Base-by-base conservation (phyloP, 345 rosid species). In the Salix brachista region DNA sequence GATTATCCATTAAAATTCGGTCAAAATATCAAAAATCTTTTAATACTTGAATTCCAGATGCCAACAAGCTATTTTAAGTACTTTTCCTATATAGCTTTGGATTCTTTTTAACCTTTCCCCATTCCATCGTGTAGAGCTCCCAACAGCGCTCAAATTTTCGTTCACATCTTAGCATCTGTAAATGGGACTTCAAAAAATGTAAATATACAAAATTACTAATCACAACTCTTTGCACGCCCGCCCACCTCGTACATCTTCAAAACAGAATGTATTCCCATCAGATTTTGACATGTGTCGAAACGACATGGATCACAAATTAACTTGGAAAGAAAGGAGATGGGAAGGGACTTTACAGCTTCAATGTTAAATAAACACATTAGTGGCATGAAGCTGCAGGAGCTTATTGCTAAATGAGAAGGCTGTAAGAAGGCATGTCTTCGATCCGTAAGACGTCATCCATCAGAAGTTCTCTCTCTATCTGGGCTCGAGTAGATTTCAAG, bases 371-470 rank as follows among this genome's bases (percentile, higher is more conserved):
- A 58, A 58, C n/a, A 58, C 62, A 58, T n/a, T 14, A n/a, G 62
- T 4, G 26, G 62, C 23, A 28, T n/a, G 62, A 56, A 58, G 10
- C 13, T n/a, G 26, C 0, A 64, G 65, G 17, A 8, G 37, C 25
- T 26, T 41, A 19, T 30, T 69, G 72, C 81, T 87, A 90, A 76
- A 71, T 71, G 18, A 94, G 98, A 80, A 92, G 96, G 83, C 83
- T 79, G 71, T 85, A 92, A 25, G 98, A 94, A 46, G 97, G 98
- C 96, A 94, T 86, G 78, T 94, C 98, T 81, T 94, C 98, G 3
- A 92, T 90, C 70, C 88, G 80, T 58, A 84, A 79, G 65, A 91
- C 93, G 70, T 91, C 93, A 61, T 94, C 96, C 91, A 88, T 86
- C 76, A 92, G 86, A 73, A 94, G 93, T 83, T 94, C 98, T 80